Base-by-base conservation (phyloP, 1,284 basidiomycete genomes). In the Heterobasidion occidentale region DNA sequence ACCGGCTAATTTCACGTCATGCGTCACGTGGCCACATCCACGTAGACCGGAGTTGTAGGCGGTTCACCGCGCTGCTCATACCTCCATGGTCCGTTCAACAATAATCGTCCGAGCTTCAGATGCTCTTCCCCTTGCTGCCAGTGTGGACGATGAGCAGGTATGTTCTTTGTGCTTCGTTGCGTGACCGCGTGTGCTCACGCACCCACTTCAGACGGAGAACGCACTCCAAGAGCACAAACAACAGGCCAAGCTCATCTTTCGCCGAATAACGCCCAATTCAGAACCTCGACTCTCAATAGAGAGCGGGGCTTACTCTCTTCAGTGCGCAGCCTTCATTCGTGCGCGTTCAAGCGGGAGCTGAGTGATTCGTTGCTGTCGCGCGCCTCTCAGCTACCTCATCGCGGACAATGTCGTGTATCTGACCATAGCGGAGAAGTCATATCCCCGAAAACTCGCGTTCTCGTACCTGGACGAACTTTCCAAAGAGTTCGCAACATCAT, bases 281-380 rank as follows among this genome's bases (percentile, higher is more conserved):
- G 97, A 99, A 70, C 92, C 94, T 14, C 82, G 90, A 36, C 98
- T 96, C 72, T 97, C 93, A 9, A 99, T 99, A 67, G 97, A 99
- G 71, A 95, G 92, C 62, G 95, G 94, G 1, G 83, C 85, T 61
- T 96, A 94, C 70, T 95, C 94, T 7, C 74, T 98, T 58, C 96
- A 99, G 95, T 96, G 61, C 63, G 84, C 77, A 45, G 46, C 36
- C 46, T 36, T 52, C 52, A 51, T 19, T 19, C 33, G 36, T 36
- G 55, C 59, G 53, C 47, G 36, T 45, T 36, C 27, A 47, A 53
- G 1, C 35, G 49, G 52, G 4, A 45, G 42, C 42, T 44, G 38
- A 53, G n/a, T 14, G 36, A 46, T 20, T 59, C 55, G n/a, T 54
- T 56, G 44, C 36, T 36, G 19, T 14, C 44, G 36, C 38, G 42